Conservation (phyloP, 139 green algal species). For the Ettlia oleoabundans region DNA sequence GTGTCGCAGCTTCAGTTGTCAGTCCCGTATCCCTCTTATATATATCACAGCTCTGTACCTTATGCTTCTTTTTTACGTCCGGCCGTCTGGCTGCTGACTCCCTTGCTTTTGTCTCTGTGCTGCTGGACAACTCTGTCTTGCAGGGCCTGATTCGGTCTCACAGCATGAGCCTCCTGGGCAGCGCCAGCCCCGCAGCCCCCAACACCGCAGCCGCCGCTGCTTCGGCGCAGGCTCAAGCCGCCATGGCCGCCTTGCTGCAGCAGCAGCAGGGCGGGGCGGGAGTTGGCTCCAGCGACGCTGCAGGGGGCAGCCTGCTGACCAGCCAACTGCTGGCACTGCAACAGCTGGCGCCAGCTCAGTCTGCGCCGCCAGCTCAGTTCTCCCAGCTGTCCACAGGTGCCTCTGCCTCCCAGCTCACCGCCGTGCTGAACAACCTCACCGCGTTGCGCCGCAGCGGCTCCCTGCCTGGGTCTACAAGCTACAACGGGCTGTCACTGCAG, state of each 20-base stretch:
- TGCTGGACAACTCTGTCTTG: background rate
- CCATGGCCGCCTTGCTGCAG: constrained; percentile 21
- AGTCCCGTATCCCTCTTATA: no score
- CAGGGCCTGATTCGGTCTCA: background rate
- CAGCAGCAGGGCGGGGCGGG: background rate
- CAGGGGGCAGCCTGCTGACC: background rate
- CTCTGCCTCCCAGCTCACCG: constrained; percentile 33
- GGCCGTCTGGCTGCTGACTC: no score
- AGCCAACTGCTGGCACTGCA: constrained; percentile 27
- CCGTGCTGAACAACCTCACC: constrained; percentile 43
- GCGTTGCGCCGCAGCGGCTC: constrained; percentile 29
- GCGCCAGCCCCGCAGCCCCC: background rate
- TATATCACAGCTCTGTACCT: no score
- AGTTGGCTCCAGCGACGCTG: background rate
- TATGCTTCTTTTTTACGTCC: no score
- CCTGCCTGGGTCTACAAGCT: background rate
- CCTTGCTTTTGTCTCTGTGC: background rate
- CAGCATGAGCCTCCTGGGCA: background rate
- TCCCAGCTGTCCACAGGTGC: constrained; percentile 4
- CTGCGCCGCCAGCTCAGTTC: constrained; percentile 2
- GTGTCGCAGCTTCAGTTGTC: no score
- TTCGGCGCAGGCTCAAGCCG: constrained; percentile 5
- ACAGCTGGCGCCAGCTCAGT: background rate
- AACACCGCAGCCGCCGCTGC: background rate
- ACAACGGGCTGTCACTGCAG: background rate